Base-by-base conservation (phyloP, 2,329 filamentous ascomycete species). In the Verticillium longisporum region DNA sequence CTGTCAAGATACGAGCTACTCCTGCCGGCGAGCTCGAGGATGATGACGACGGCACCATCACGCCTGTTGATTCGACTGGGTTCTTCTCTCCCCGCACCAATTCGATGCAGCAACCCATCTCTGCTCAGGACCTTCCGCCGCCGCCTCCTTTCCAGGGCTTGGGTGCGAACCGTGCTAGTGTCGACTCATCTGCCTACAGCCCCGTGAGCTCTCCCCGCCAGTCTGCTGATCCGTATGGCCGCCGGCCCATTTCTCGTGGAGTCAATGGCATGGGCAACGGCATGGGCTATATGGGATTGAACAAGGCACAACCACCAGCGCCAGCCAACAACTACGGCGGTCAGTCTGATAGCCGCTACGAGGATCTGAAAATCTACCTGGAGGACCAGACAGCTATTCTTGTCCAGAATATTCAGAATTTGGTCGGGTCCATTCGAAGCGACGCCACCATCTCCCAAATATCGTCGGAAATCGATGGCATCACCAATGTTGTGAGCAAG, bases 381-480 rank as follows among this genome's bases (percentile, higher is more conserved):
- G 90, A 95, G 70, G 90, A 93, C 70, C 90, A 95, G 72, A 93
- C 89, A 11, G 89, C 90, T 58, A 78, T 87, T 3, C 82, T 96
- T 62, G 88, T 95, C 32, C 86, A 91, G 66, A 90, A 87, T 55
- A 92, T 96, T 65, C 90, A 95, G 74, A 84, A 87, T n/a, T 83
- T 96, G 7, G 90, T 96, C 56, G 82, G 83, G 60, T 86, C 85
- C 34, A 88, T 92, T 64, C 88, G 89, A 60, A 80, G 82, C 58
- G 85, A 89, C 65, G 83, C 84, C 34, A 77, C 81, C 33, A 83
- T 89, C 61, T 78, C 83, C 61, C 82, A 86, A 61, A 87, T 96
- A 63, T 84, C 83, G 32, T 81, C 79, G n/a, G 84, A 92, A 70
- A 88, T 95, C 63, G 80, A 80, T 60, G 83, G 87, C 60, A 94